These are phyloP conservation scores for Fallopia convolvulus DNA, from an alignment of 148 eudicot species.

Conservation along the genomic window DNA sequence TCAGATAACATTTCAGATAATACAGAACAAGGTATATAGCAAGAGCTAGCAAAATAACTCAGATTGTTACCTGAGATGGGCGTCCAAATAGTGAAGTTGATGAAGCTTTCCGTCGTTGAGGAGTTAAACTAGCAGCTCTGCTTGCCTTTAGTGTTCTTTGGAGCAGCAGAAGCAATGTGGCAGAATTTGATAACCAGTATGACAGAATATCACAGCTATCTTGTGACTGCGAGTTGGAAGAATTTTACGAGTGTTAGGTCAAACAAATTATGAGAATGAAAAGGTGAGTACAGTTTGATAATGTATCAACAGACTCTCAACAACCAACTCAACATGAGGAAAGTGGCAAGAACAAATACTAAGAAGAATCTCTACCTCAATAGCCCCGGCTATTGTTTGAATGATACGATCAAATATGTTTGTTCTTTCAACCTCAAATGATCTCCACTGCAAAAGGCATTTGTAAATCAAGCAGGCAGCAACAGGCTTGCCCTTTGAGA, in stretches of 20 bases:
- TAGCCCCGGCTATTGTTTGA: constrained; percentile 69
- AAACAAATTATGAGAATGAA: not conserved
- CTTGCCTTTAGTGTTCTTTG: constrained; percentile 90
- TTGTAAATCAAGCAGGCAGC: constrained; percentile 89
- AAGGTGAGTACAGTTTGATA: not conserved
- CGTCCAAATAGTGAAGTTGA: constrained; percentile 81
- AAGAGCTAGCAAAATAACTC: not conserved
- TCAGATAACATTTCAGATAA: not conserved
- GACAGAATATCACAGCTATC: constrained; percentile 61
- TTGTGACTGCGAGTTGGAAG: constrained; percentile 40
- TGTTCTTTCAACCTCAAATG: constrained; percentile 94
- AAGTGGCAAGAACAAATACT: constrained; percentile 54
- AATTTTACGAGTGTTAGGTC: not conserved
- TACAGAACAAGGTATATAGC: not conserved
- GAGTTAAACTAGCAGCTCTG: constrained; percentile 49
- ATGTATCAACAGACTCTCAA: not conserved
- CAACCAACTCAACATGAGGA: not conserved
- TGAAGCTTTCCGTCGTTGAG: constrained; percentile 61
- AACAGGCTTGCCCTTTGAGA: constrained; percentile 72
- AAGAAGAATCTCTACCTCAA: constrained; percentile 52
- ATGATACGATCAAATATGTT: constrained; percentile 87
- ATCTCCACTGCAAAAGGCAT: constrained; percentile 96
- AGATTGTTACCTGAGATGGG: constrained; percentile 65
- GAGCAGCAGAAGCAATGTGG: constrained; percentile 71
- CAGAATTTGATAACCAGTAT: constrained; percentile 86